Evolutionary conservation across 2,329 filamentous ascomycete species (phyloP), one percentile per base, ranked within the genome.

Genomic region (Cyclaneusma minus): DNA sequence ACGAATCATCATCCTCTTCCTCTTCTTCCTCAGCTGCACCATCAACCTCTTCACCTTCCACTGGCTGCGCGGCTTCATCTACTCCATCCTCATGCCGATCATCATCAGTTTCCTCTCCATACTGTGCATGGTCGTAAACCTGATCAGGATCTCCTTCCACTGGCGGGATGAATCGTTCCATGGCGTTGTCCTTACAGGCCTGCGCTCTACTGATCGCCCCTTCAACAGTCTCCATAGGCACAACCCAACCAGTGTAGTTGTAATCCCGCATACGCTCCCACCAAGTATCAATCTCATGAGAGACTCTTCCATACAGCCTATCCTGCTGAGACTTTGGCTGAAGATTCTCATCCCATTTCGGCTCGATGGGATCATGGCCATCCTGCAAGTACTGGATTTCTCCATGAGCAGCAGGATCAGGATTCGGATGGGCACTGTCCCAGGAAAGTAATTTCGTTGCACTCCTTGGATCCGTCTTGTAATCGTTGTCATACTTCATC

Each of bases 1-100:
- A 79, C n/a, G 78, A 80, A 36, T 83, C 76, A 41, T 84, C 77
- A 33, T 84, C 79, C 29, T 75, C 69, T 9, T 64, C 64, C 24
- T 76, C 71, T 27, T 78, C 73, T n/a, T 68, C 64, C 21, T 77
- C 71, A 29, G 72, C 64, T 40, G 66, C 60, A 14, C 67, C 64
- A 13, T 67, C 59, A 13, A 58, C 56, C 14, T 62, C 59, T 25
- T 62, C 55, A 37, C 57, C 47, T 35, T 53, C 49, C 16, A 45
- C 50, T 18, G 49, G 48, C 16, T 59, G 36, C 12, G 40, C 37
- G 4, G 39, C 52, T 24, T 57, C 55, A 28, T 64, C 63, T 29
- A 62, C 54, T 24, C 63, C 60, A 16, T 63, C 56, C 8, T 58
- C 53, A 32, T 62, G 58, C n/a, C 42, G 37, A 25, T 58, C 53